Conservation (phyloP, 108 stramenopile species). For the Cyclotella cryptica region DNA sequence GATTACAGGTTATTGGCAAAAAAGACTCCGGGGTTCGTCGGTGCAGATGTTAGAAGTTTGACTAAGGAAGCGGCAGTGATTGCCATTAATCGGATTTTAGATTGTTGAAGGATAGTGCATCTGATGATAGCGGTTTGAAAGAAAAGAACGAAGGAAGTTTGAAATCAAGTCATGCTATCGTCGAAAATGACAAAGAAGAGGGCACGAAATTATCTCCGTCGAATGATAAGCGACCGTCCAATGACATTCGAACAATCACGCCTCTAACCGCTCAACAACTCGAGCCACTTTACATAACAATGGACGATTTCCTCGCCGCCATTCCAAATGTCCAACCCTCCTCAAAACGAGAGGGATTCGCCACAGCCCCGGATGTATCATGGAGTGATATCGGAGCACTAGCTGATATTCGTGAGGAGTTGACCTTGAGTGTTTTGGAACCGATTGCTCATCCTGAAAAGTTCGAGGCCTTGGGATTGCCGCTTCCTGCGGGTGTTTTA, state of each 20-base stretch:
- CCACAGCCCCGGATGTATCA: slow-evolving; percentile 96
- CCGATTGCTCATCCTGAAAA: slow-evolving; percentile 97
- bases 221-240: slow-evolving; percentile 24
- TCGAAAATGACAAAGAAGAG: neutral
- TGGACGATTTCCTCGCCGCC: slow-evolving; percentile 94
- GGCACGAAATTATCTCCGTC: neutral
- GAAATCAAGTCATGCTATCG: neutral
- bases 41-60: slow-evolving; percentile 96
- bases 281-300: slow-evolving; percentile 85
- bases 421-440: slow-evolving; percentile 92
- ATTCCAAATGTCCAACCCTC: slow-evolving; percentile 96
- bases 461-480: slow-evolving; percentile 80
- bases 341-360: slow-evolving; percentile 99
- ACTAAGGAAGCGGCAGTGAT: slow-evolving; percentile 96
- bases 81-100: slow-evolving; percentile 96
- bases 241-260: slow-evolving; percentile 45
- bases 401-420: slow-evolving; percentile 91
- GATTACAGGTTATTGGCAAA: slow-evolving; percentile 85
- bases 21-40: slow-evolving; percentile 97
- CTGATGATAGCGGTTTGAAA: slow-evolving; percentile 21
- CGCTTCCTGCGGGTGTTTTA: slow-evolving; percentile 93
- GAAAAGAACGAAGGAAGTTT: neutral
- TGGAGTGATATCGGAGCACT: slow-evolving; percentile 98
- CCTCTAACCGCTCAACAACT: slow-evolving; percentile 83
- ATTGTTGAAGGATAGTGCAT: slow-evolving; percentile 15